Base-by-base conservation (phyloP, 345 rosid species). In the Populus ilicifolia region DNA sequence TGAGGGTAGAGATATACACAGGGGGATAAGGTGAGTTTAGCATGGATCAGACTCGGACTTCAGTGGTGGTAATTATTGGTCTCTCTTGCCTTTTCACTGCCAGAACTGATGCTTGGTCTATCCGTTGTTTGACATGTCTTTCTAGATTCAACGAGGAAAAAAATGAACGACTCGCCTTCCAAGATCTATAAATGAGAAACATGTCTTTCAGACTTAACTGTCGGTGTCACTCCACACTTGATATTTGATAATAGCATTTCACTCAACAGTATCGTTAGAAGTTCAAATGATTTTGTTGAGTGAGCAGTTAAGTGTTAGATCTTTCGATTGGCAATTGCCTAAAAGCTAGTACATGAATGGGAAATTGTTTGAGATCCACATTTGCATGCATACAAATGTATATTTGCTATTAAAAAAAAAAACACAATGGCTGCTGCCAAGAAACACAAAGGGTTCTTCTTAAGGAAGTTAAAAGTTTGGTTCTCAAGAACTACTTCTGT, bases 41-140 rank as follows among this genome's bases (percentile, higher is more conserved):
- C 23, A 63, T 74, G 74, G 79, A 70, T 74, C 81, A 54, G 73
- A 63, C 54, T 27, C 61, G 13, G 33, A 64, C 17, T 29, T 54
- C 23, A 18, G 63, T 7, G 63, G 1, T 21, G 50, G 50, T 21
- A 59, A 23, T 59, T 13, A 21, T 0, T 2, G 61, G 61, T 52
- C 23, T 18, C 2, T 52, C 59, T 52, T 18, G 23, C n/a, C 59
- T 52, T 52, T 52, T 52, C 59, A 52, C n/a, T 18, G 61, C n/a
- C 23, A 6, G 23, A 18, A 20, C 23, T 52, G 61, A 21, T 20
- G 23, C n/a, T 7, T 6, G 61, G 61, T 18, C 3, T 52, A 52
- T 52, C 1, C 61, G 4, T 52, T 52, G n/a, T 50, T 18, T 50
- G 56, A 50, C 56, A 50, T 50, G 56, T 50, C 56, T 50, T 50